Conservation (phyloP, 768 basidiomycete species). For the Pleurotus ostreatus region DNA sequence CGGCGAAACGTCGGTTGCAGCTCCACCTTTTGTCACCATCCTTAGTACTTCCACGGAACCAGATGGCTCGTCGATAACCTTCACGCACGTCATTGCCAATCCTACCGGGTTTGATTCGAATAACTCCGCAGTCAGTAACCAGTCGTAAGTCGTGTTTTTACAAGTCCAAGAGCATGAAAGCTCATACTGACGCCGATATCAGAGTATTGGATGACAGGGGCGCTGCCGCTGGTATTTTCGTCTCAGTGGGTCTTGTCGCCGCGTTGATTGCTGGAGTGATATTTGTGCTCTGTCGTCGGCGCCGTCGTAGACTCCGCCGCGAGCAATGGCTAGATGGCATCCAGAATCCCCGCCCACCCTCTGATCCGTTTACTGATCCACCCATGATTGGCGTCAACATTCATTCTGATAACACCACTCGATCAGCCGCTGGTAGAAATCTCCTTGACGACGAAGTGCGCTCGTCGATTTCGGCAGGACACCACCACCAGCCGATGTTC, state of each 20-base stretch:
- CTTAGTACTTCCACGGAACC: conserved; percentile 40
- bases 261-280: conserved; percentile 41
- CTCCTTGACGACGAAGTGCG: conserved; percentile 9
- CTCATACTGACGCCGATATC: neutral
- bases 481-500: neutral
- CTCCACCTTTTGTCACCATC: conserved; percentile 44
- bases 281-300: conserved; percentile 39
- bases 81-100: conserved; percentile 53
- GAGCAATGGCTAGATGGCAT: conserved; percentile 32
- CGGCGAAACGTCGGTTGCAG: conserved; percentile 34
- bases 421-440: conserved; percentile 6
- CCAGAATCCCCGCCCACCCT: conserved; percentile 24
- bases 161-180: neutral
- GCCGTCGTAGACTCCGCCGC: conserved; percentile 33
- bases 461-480: neutral
- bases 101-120: conserved; percentile 29
- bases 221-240: conserved; percentile 72
- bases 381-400: conserved; percentile 11
- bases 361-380: conserved; percentile 35
- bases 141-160: conserved; percentile 19
- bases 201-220: conserved; percentile 67
- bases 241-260: conserved; percentile 56
- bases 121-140: conserved; percentile 13
- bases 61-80: conserved; percentile 40
- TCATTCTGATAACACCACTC: neutral